Base-by-base conservation (phyloP, 176 grass and related monocot species). In the Puya raimondii region DNA sequence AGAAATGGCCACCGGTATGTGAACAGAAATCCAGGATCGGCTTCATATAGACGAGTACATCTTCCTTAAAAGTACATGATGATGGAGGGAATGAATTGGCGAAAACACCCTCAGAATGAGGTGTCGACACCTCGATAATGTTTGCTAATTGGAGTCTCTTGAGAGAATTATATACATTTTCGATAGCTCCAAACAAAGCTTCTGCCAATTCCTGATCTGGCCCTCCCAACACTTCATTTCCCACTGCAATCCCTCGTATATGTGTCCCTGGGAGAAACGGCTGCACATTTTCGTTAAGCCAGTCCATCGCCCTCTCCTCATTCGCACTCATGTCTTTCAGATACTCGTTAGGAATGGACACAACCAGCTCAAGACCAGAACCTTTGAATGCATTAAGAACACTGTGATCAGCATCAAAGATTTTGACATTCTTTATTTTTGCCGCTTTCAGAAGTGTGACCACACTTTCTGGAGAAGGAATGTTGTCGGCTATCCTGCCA, bases 381-480 rank as follows among this genome's bases (percentile, higher is more conserved):
- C 82, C 87, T 80, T 59, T 94, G 80, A 99, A 94, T 16, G 90
- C 95, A 21, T 85, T 86, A 3, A 99, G 87, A 67, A 99, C 85
- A 42, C 63, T 80, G 72, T 88, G 90, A 11, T 99, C 87, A 0
- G 82, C 65, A 50, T 99, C 87, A 25, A 85, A 99, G 80, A 99
- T 99, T 71, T 92, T 94, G 72, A 94, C 90, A 68, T 99, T 99
- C 80, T 91, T 88, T 84, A 99, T 86, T 76, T 88, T 99, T 18
- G 87, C 83, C 12, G 42, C 76, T 72, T 80, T 88, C 17, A 99
- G 85, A 10, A 99, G 90, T 47, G 70, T 70, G 3, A 94, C 95
- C 1, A 99, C 95, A 70, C 75, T 94, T 68, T 91, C 95, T 10
- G 95, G 85, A 15, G 90, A 63, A 16, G 87, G 95, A 54, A 94